Base-by-base conservation (phyloP, 139 green algal species). In the Picochlorum sp. region DNA sequence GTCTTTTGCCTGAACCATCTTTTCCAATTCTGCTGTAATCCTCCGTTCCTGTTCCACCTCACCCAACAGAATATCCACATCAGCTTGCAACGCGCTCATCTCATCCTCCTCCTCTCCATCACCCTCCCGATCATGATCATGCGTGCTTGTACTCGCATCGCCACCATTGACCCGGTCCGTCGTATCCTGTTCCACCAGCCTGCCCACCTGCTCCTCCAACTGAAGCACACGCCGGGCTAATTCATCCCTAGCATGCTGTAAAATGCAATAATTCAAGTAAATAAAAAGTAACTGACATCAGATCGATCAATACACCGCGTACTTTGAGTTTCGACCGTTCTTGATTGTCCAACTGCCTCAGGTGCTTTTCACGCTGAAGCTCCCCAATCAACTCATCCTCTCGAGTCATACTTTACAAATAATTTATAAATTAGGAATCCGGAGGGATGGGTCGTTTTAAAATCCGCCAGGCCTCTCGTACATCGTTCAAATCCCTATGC, bases 401-500 rank as follows among this genome's bases (percentile, higher is more conserved):
- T 26, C 47, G 16, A 18, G 16, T 54, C 18, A 44, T 45, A 20
- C n/a, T 62, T 62, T 44, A 34, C 8, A 62, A 62, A 51, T 51
- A 51, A 51, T 51, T 20, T 20, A 51, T 20, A 20, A 20, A 20
- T 20, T 6, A 51, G 14, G 45, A 51, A 20, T 51, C 16, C 45
- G 45, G 14, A 51, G 45, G 16, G 45, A 20, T 34, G 3, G 87
- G 87, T 15, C 83, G 85, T 9, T 80, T 59, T n/a, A 69, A 66
- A 63, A 95, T 91, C 16, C 84, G 70, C 71, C 77, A 88, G 7
- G 73, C 50, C 5, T 49, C 52, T 8, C 88, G 68, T 51, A 95
- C 28, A 58, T 85, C 77, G 50, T 88, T 54, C 23, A 69, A 24
- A 23, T 45, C 16, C 34, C 63, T 58, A 9, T 70, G 41, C 6